Conservation (phyloP, 306 rosid species). For the Sicyos edulis region DNA sequence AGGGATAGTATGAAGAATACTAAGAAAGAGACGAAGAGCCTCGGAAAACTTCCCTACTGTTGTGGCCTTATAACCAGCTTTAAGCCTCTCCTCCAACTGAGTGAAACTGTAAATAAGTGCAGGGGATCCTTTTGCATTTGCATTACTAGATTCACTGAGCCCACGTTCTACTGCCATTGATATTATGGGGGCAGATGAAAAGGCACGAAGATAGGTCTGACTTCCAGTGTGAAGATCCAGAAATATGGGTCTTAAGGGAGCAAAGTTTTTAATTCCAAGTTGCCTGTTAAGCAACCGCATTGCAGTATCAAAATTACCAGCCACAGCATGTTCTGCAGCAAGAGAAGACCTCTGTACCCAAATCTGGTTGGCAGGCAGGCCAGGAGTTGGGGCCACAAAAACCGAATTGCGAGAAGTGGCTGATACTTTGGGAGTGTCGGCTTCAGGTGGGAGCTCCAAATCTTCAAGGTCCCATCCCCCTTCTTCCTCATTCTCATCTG, state of each 20-base stretch:
- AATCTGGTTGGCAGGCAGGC: constrained; percentile 74
- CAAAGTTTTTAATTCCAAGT: constrained; percentile 73
- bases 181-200: constrained; percentile 65
- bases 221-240: constrained; percentile 76
- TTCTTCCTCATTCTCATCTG: constrained; percentile 66
- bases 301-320: constrained; percentile 88
- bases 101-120: constrained; percentile 65
- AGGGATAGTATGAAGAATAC: constrained; percentile 77
- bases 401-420: constrained; percentile 44
- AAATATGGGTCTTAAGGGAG: constrained; percentile 59
- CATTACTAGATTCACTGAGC: constrained; percentile 59
- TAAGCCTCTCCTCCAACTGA: constrained; percentile 79
- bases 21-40: constrained; percentile 52
- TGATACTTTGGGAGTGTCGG: constrained; percentile 73
- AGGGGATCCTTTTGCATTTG: constrained; percentile 71
- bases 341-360: constrained; percentile 86
- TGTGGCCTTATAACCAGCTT: constrained; percentile 77
- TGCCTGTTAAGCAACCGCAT: constrained; percentile 84
- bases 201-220: constrained; percentile 65
- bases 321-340: constrained; percentile 96
- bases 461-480: constrained; percentile 94
- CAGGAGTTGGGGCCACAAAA: constrained; percentile 83
- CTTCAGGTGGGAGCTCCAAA: constrained; percentile 73
- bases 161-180: constrained; percentile 75
- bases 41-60: constrained; percentile 71